These are phyloP conservation scores for Phytophthora sp. DNA, from an alignment of 352 stramenopile species.

Conservation along the genomic window DNA sequence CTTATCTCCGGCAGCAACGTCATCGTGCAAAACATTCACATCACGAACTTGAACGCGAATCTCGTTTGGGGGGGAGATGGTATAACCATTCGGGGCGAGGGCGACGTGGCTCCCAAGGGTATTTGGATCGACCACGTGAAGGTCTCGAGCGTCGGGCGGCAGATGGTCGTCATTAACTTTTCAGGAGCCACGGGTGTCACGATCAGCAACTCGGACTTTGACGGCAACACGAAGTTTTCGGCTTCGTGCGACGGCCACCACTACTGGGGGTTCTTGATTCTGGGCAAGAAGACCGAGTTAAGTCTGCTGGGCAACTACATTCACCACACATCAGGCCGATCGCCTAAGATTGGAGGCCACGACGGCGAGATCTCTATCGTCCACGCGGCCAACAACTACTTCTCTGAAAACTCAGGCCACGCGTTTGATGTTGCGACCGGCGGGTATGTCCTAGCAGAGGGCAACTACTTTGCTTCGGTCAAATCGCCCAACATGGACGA, in stretches of 20 bases:
- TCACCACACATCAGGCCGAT: conserved; percentile 41
- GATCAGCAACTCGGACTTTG: conserved; percentile 35
- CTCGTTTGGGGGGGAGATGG: conserved; percentile 25
- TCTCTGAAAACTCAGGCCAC: conserved; percentile 20
- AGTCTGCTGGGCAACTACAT: conserved; percentile 25
- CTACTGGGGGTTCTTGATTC: conserved; percentile 41
- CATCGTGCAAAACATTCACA: conserved; percentile 39
- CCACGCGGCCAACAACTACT: conserved; percentile 37
- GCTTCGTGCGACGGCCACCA: conserved; percentile 34
- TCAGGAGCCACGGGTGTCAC: conserved; percentile 12
- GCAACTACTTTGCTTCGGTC: conserved; percentile 29
- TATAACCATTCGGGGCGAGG: conserved; percentile 20
- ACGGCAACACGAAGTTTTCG: conserved; percentile 14
- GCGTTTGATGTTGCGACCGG: conserved; percentile 19
- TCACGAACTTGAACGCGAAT: conserved; percentile 38
- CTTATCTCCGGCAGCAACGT: conserved; percentile 30
- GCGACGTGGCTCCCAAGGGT: conserved; percentile 1
- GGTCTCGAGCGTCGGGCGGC: conserved; percentile 30
- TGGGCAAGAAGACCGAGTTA: conserved; percentile 23
- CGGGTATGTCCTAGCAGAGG: conserved; percentile 29
- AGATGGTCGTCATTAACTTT: conserved; percentile 39
- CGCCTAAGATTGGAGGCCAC: conserved; percentile 35
- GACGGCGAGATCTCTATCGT: conserved; percentile 13
- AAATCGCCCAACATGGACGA: conserved; percentile 20
- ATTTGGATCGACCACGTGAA: conserved; percentile 46